Percentiles rank a stretch among this genome's conserved stretches.
phyloP scores from a whole-genome alignment of 768 basidiomycete species.

The Mycena rebaudengoi region DNA sequence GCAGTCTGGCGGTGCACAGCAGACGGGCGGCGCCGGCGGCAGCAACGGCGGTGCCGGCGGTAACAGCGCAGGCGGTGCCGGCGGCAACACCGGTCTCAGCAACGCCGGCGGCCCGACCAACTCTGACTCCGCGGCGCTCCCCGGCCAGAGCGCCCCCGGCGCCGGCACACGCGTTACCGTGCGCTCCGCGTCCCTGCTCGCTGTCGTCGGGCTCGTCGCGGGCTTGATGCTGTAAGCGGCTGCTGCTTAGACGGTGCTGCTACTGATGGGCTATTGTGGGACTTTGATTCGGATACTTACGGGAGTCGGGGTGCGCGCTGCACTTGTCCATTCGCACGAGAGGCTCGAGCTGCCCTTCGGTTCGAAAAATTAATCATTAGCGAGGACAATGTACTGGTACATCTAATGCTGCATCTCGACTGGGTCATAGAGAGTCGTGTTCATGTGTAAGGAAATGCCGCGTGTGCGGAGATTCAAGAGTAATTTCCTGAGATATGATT shows the following conservation, averaged over 20 bases:
- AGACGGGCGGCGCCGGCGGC: no score
- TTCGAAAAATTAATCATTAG: constrained; percentile 17
- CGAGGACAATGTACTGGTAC: constrained; percentile 32
- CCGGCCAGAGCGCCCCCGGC: no score
- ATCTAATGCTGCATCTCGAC: constrained; percentile 26
- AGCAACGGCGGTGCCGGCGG: constrained; percentile 12
- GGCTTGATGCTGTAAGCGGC: constrained; percentile 20
- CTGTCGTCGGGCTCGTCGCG: constrained; percentile 16
- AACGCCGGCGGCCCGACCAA: constrained; percentile 27
- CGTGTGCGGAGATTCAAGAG: no score
- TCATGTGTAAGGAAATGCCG: no score
- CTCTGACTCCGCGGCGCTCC: constrained; percentile 1
- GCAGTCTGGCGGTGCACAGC: no score
- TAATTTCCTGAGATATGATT: no score
- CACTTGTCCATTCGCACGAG: no score
- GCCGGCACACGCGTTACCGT: not conserved
- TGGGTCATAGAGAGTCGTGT: no score
- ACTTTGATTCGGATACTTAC: no score
- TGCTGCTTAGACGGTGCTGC: not conserved
- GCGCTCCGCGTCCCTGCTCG: constrained; percentile 14
- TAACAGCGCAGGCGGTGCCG: constrained; percentile 19
- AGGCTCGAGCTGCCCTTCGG: constrained; percentile 4
- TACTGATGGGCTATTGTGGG: not conserved
- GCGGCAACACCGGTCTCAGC: constrained; percentile 21
- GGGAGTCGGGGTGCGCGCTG: constrained; percentile 6